Evolutionary conservation across 208 protist species (phyloP), one percentile per base, ranked within the genome.

Genomic region (Novymonas esmeraldas): DNA sequence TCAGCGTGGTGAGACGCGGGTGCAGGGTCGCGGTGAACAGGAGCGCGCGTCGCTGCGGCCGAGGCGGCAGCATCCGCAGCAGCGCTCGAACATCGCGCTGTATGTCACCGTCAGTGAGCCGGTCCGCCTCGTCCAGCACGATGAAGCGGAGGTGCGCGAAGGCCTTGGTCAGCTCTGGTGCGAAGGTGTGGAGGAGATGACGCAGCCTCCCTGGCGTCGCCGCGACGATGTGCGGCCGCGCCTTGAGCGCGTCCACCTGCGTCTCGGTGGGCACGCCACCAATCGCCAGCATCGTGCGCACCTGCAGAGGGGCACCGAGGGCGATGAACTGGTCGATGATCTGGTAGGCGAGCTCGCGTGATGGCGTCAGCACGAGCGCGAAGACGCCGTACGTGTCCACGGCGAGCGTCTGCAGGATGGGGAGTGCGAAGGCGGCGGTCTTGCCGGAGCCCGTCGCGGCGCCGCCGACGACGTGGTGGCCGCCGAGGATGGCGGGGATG

Each of bases 361-460:
- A 99, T 5, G 98, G 98, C 11, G 98, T 99, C 9, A 99, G 72
- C 7, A 99, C 86, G 6, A 99, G 73, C 5, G 97, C 95, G 80
- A 96, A 99, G 4, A 99, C 87, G 51, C 98, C 98, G 72, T 97
- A 99, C 24, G 98, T 92, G 61, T 99, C 98, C 33, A 89, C 76
- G 0, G 98, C 90, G 10, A 99, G 83, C 31, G 61, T 68, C 50
- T 99, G 92, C 3, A 99, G 74, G 14, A 99, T 98, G 18, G 98
- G 98, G 2, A 99, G 78, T 18, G 97, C 97, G 76, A 99, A 99
- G 33, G 98, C 97, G 1, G 97, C 97, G 4, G 98, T 99, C 78
- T 99, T 99, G 52, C 98, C 98, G 36, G 84, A 96, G 56, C 98
- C 98, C 3, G 98, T 99, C 24, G 92, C 82, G 3, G 98, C 97